Conservation (phyloP, 768 basidiomycete species). For the Scleroderma bovista region DNA sequence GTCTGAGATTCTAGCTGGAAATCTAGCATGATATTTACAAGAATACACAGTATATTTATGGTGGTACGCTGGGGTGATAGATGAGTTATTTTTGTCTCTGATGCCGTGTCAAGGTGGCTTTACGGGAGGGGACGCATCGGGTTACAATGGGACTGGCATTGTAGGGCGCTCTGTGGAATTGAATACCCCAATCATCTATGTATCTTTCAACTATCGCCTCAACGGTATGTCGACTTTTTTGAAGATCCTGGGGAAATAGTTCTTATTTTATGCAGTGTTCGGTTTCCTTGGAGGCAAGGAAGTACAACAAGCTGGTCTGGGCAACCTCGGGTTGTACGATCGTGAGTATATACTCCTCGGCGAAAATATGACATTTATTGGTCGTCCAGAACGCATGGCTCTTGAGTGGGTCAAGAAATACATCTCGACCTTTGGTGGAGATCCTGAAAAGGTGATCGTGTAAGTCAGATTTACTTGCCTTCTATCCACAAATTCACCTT, state of each 20-base stretch:
- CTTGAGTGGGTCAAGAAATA: slow-evolving; percentile 41
- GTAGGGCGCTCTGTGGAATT: slow-evolving; percentile 16
- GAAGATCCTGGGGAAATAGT: background rate
- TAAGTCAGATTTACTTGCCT: slow-evolving; percentile 2
- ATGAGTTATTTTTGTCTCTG: background rate
- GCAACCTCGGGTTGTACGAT: slow-evolving; percentile 37
- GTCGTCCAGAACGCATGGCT: slow-evolving; percentile 26
- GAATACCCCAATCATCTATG: slow-evolving; percentile 14
- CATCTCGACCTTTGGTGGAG: slow-evolving; percentile 37
- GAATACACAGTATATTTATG: slow-evolving; percentile 6
- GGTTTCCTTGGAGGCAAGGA: slow-evolving; percentile 26
- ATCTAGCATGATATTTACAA: background rate
- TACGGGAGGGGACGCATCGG: slow-evolving; percentile 10
- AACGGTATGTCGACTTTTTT: slow-evolving; percentile 10
- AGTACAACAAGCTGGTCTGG: slow-evolving; percentile 18
- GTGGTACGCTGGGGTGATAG: background rate
- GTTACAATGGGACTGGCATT: slow-evolving; percentile 13
- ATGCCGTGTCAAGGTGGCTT: slow-evolving; percentile 8
- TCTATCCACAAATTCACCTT: background rate
- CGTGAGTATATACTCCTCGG: slow-evolving; percentile 9
- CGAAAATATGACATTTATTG: background rate
- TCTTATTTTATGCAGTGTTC: slow-evolving; percentile 12
- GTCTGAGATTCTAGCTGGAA: background rate
- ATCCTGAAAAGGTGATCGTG: slow-evolving; percentile 28
- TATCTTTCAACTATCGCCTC: slow-evolving; percentile 18